Base-by-base conservation (phyloP, 495 filamentous ascomycete genomes). In the Hapsidospora chrysogenum region DNA sequence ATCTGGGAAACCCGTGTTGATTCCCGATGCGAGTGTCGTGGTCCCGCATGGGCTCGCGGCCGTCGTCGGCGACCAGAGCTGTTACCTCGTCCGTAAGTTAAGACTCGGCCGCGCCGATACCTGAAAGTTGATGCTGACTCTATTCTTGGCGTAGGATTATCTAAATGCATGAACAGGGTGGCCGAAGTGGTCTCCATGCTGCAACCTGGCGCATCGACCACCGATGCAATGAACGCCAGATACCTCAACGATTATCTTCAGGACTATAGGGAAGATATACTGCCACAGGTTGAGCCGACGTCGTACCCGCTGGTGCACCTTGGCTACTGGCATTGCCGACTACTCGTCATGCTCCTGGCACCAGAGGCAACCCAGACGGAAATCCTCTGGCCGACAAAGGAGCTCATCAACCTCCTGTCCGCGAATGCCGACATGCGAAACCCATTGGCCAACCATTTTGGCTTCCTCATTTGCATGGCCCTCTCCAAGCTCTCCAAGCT, bases 381-480 rank as follows among this genome's bases (percentile, higher is more conserved):
- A 23, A 61, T 86, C 20, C 54, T 86, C 9, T 68, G 66, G 39
- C 66, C 70, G 13, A 73, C 74, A 20, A 60, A 65, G 40, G 66
- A 74, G 37, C 59, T 78, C 1, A 61, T 71, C 33, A 61, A 42
- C 2, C 50, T 72, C 18, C 53, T 78, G 10, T 51, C 69, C 17
- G 62, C 63, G 43, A 63, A 75, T 35, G 59, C 69, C 37, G 69
- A 62, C 28, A 52, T 76, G 2, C 51, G 67, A 10, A 65, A 62
- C 8, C 80, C 82, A 0, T 62, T 92, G 33, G 81, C 79, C 33
- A 66, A 85, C 39, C 78, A 89, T 49, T 80, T 78, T 38, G 56
- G 70, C 19, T 64, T 64, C n/a, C 58, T 92, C n/a, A 65, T 69
- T 7, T 58, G 74, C 1, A 56, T 85, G 45, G 75, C 73, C 17